These are phyloP conservation scores for Antitrichia curtipendula DNA, from an alignment of 225 moss, liverwort and hornwort species.

Conservation along the genomic window DNA sequence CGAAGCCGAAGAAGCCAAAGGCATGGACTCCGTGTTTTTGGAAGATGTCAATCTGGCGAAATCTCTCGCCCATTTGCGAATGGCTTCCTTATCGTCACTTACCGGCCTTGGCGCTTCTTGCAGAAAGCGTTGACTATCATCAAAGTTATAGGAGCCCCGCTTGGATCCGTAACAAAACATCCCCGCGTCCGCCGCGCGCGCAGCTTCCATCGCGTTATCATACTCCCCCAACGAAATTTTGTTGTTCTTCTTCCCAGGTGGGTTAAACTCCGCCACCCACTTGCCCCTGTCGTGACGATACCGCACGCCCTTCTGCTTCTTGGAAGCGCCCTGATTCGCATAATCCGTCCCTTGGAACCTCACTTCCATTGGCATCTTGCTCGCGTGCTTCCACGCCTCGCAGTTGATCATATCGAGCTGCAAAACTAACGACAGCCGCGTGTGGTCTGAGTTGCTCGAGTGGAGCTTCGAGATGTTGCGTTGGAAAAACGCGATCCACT, in stretches of 20 bases:
- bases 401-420: slow-evolving; percentile 34
- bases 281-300: slow-evolving; percentile 14
- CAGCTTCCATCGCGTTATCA: slow-evolving; percentile 7
- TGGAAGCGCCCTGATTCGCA: not conserved
- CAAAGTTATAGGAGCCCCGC: slow-evolving; percentile 10
- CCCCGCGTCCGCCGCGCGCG: slow-evolving; percentile 28
- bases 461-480: slow-evolving; percentile 10
- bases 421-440: slow-evolving; percentile 5
- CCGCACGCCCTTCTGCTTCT: slow-evolving; percentile 31
- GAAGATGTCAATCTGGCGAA: slow-evolving; percentile 8
- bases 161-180: slow-evolving; percentile 23
- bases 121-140: slow-evolving; percentile 10
- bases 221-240: slow-evolving; percentile 33
- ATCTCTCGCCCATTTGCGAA: slow-evolving; percentile 28
- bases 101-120: not conserved
- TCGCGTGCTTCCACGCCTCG: slow-evolving; percentile 6
- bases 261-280: slow-evolving; percentile 37
- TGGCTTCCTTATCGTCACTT: slow-evolving; percentile 16
- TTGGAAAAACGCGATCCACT: slow-evolving; percentile 17
- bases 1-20: not conserved
- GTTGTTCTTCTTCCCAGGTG: slow-evolving; percentile 29
- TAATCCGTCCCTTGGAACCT: not conserved
- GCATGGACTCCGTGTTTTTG: not conserved
- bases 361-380: slow-evolving; percentile 10
- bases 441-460: not conserved